Conservation (phyloP, 352 stramenopile species). For the Thalassiosira exigua region DNA sequence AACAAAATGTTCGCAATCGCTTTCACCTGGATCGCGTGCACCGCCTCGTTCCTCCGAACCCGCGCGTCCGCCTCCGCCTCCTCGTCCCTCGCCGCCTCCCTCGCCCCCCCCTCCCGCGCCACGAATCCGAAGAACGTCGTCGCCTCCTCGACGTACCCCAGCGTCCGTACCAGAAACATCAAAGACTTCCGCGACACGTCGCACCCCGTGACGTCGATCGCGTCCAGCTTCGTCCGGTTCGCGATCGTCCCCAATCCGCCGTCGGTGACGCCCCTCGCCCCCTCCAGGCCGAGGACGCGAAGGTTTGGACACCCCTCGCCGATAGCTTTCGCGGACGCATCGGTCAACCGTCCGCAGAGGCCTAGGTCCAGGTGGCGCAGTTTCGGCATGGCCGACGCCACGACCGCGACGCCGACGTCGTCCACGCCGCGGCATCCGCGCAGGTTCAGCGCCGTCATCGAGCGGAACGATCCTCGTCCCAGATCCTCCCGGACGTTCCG, state of each 20-base stretch:
- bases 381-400: constrained; percentile 6
- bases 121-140: constrained; percentile 24
- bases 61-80: neutral
- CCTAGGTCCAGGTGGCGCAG: constrained; percentile 25
- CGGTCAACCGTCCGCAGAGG: constrained; percentile 18
- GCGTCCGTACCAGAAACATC: neutral
- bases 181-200: constrained; percentile 25
- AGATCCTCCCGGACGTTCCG: constrained; percentile 2
- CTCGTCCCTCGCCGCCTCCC: constrained; percentile 3
- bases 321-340: constrained; percentile 17
- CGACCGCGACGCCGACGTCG: constrained; percentile 15
- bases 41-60: constrained; percentile 2
- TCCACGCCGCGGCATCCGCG: constrained; percentile 13
- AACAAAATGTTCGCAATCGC: neutral
- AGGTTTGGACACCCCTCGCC: constrained; percentile 5
- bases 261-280: constrained; percentile 15
- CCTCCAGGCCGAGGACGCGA: constrained; percentile 13
- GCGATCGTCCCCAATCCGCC: constrained; percentile 20
- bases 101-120: neutral
- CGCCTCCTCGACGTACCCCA: constrained; percentile 18
- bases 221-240: constrained; percentile 16
- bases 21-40: constrained; percentile 2
- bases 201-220: constrained; percentile 27
- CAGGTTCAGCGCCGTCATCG: constrained; percentile 25
- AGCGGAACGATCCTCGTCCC: constrained; percentile 7